Percentiles rank a stretch among this genome's conserved stretches.
phyloP scores from a whole-genome alignment of 345 rosid species.

The Populus deltoides region DNA sequence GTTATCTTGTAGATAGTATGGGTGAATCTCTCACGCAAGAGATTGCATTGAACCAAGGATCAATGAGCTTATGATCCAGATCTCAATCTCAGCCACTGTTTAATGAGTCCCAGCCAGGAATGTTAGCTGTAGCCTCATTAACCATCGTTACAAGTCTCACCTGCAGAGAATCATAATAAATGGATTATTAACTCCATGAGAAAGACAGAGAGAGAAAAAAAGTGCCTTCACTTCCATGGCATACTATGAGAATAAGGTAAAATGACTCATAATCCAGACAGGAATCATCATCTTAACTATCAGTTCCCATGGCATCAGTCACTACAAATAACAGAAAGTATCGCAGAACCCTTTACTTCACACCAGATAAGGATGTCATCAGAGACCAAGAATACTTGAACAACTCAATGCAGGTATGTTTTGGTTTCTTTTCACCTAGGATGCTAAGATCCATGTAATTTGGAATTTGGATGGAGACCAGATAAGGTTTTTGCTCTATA shows the following conservation, averaged over 20 bases:
- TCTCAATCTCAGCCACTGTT: constrained; percentile 27
- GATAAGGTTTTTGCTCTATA: background rate
- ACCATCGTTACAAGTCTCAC: constrained; percentile 62
- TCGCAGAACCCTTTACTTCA: background rate
- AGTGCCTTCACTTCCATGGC: background rate
- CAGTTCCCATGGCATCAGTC: background rate
- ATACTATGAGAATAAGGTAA: background rate
- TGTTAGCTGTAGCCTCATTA: constrained; percentile 70
- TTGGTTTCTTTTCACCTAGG: background rate
- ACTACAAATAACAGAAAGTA: background rate
- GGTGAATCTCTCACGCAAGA: constrained; percentile 5
- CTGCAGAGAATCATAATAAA: constrained; percentile 27
- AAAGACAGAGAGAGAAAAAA: background rate
- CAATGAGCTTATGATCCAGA: background rate
- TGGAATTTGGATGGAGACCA: background rate
- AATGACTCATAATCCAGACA: background rate
- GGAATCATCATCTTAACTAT: background rate
- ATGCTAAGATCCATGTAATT: background rate
- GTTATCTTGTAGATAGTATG: constrained; percentile 12
- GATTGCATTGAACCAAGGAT: constrained; percentile 3
- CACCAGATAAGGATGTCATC: background rate
- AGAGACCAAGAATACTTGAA: background rate
- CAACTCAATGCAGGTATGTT: background rate
- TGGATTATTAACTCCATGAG: background rate
- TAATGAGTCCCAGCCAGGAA: constrained; percentile 53